These are phyloP conservation scores for Aspergillaceae sp. DNA, from an alignment of 2,329 filamentous ascomycete species.

Conservation along the genomic window DNA sequence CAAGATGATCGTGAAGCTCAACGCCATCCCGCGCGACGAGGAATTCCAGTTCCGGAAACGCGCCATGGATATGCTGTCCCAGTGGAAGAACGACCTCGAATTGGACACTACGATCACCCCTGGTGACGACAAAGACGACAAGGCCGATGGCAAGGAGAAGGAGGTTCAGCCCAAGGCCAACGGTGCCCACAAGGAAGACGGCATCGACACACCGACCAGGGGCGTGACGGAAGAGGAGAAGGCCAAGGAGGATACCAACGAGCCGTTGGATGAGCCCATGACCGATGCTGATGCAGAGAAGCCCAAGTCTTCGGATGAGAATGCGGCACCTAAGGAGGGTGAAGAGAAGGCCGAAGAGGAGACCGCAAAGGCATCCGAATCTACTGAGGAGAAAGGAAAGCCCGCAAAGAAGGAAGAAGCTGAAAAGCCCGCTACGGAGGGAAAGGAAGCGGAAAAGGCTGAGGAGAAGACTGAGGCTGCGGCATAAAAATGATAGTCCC, in stretches of 20 bases:
- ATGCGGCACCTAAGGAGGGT: slow-evolving; percentile 14
- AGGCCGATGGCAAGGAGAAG: slow-evolving; percentile 17
- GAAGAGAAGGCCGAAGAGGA: slow-evolving; percentile 27
- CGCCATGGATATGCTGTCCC: slow-evolving; percentile 67
- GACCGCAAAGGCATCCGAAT: slow-evolving; percentile 20
- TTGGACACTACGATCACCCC: slow-evolving; percentile 39
- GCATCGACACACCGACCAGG: slow-evolving; percentile 22
- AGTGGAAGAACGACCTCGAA: slow-evolving; percentile 80
- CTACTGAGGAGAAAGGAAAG: slow-evolving; percentile 14
- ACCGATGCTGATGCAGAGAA: slow-evolving; percentile 31
- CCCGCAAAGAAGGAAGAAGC: slow-evolving; percentile 22
- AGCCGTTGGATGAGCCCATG: slow-evolving; percentile 28
- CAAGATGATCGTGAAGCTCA: slow-evolving; percentile 84
- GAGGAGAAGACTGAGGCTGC: slow-evolving; percentile 13
- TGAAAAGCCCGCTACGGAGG: slow-evolving; percentile 13
- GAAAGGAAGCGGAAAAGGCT: slow-evolving; percentile 7
- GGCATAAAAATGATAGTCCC: slow-evolving; percentile 12
- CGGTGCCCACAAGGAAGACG: slow-evolving; percentile 32
- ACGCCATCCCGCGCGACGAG: slow-evolving; percentile 76
- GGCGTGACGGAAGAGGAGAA: slow-evolving; percentile 26
- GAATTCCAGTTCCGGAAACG: slow-evolving; percentile 84
- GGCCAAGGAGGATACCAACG: slow-evolving; percentile 22
- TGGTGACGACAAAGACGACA: slow-evolving; percentile 25
- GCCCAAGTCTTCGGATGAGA: slow-evolving; percentile 17
- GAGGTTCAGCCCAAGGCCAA: slow-evolving; percentile 41